These are phyloP conservation scores for Liriodendron chinense DNA, from an alignment of 164 flowering plant species.

Conservation along the genomic window DNA sequence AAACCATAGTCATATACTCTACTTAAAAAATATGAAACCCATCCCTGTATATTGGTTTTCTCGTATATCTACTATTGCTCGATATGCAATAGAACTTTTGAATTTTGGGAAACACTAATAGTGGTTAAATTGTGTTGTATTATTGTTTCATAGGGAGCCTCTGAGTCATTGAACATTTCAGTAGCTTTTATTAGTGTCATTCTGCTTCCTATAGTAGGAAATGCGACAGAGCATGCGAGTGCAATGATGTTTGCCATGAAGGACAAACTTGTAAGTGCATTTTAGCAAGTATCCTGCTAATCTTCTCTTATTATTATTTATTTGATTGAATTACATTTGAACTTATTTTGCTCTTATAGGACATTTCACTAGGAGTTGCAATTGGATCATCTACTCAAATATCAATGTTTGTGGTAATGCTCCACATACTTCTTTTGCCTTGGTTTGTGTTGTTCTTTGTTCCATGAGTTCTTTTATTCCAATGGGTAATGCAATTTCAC, in stretches of 20 bases:
- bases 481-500: too few relatives aligned
- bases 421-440: not conserved
- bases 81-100: not conserved
- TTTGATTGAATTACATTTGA: not conserved
- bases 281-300: not conserved
- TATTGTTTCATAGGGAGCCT: slow-evolving; percentile 52
- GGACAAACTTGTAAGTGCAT: slow-evolving; percentile 59
- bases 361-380: slow-evolving; percentile 71
- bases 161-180: slow-evolving; percentile 61
- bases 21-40: too few relatives aligned
- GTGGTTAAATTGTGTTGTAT: not conserved
- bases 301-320: slow-evolving; percentile 3
- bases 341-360: slow-evolving; percentile 29
- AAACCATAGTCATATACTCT: too few relatives aligned
- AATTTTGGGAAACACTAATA: not conserved
- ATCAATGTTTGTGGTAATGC: slow-evolving; percentile 72
- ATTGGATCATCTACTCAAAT: slow-evolving; percentile 78
- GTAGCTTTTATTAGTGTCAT: slow-evolving; percentile 75
- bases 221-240: slow-evolving; percentile 81
- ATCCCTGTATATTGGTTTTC: too few relatives aligned
- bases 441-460: not conserved
- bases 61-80: too few relatives aligned
- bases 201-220: slow-evolving; percentile 72
- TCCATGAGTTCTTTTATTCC: too few relatives aligned
- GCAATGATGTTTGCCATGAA: slow-evolving; percentile 78